Base-by-base conservation (phyloP, 2,329 filamentous ascomycete genomes). In the Plenodomus tracheiphilus region DNA sequence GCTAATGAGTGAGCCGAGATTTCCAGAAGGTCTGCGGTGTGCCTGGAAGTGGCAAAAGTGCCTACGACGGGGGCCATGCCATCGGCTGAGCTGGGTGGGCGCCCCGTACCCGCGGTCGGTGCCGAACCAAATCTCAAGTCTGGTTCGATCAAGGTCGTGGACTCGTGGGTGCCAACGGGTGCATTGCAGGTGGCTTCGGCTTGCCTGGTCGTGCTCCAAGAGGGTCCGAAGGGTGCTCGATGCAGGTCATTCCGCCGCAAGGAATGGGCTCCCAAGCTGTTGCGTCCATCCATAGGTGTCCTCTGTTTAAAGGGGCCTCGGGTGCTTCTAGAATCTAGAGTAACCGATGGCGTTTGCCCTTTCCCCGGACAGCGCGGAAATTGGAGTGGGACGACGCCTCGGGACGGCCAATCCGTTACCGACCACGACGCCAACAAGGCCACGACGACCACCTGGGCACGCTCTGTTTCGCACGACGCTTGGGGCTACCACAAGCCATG, bases 1-100 rank as follows among this genome's bases (percentile, higher is more conserved):
- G 47, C 52, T 54, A 58, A 47, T 41, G 46, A 46, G 45, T 41
- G 47, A 58, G 57, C 54, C 43, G 52, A 53, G 46, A 56, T 52
- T 58, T 56, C 47, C 51, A 41, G 47, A 52, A 53, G 42, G 43
- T n/a, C n/a, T n/a, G n/a, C 5, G 22, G 22, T 37, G 9, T 20
- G 35, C 40, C 36, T 53, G 37, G 37, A 49, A 40, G 30, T 49
- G 37, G 46, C 42, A 49, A 42, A 34, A 19, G 16, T 37, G 13
- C 28, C 28, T 32, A 32, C 7, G 13, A 32, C 22, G 41, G 37
- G 36, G 39, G n/a, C n/a, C n/a, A n/a, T n/a, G n/a, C 21, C 35
- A 43, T n/a, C 37, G 28, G 42, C 42, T 32, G 42, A 25, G 28
- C 28, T 32, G 7, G 28, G 28, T 32, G 15, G 6, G 13, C 28